Base-by-base conservation (phyloP, 345 rosid species). In the Jatropha curcas region DNA sequence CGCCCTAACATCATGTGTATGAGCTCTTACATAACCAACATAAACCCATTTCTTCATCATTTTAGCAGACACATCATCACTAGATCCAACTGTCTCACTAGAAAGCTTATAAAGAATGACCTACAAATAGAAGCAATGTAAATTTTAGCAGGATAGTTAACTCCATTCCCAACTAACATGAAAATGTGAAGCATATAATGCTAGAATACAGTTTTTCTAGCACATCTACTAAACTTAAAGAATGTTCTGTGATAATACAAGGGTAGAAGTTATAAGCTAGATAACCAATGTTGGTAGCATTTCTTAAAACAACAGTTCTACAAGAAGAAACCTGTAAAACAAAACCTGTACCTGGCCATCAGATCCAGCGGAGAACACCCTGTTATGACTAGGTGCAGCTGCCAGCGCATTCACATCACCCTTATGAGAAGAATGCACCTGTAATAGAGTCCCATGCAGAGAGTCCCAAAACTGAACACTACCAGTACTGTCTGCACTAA, bases 401-500 rank as follows among this genome's bases (percentile, higher is more conserved):
- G 95, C 95, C 67, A 94, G 86, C 52, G 97, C 73, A 81, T 92
- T 87, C 62, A 82, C 98, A 81, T 89, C 95, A 80, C 98, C 98
- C 82, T 90, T 92, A 83, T 94, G 98, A 45, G 71, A 76, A 62
- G 97, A 80, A 82, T 89, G 95, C 3, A 86, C 84, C 84, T 92
- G 94, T 81, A 90, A 67, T 79, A 89, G 92, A 19, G 95, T 94
- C 75, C 98, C 98, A 80, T 87, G 89, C 65, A 74, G 79, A 71
- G 91, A 85, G 70, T 92, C 92, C 98, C 98, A 94, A 81, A 94
- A 94, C 65, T 94, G 97, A 79, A 94, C 98, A 79, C 83, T 84
- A 48, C 98, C 98, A n/a, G 77, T 74, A 83, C 98, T 90, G 81
- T 92, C 97, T 60, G 91, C 98, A 87, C 98, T 92, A 65, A 92